These are phyloP conservation scores for Suhomyces yuchorum DNA, from an alignment of 1,139 yeast genomes.

Conservation along the genomic window DNA sequence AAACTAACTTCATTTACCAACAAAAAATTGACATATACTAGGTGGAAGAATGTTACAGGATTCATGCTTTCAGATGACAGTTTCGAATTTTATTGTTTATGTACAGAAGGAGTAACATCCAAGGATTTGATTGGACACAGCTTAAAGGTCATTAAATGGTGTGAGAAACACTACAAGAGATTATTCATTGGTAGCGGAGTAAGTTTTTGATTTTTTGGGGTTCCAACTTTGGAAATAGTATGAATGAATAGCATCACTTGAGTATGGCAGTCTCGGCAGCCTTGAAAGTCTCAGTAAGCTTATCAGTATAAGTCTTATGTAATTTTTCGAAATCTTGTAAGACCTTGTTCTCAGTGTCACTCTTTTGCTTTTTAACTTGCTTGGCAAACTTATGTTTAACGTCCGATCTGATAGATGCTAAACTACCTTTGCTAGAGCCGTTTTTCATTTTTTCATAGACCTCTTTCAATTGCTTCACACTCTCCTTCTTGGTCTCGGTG, in stretches of 20 bases:
- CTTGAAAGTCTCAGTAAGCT: conserved; percentile 60
- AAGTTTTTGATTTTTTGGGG: conserved; percentile 18
- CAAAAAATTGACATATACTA: conserved; percentile 39
- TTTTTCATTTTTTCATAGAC: conserved; percentile 65
- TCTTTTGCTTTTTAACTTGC: conserved; percentile 47
- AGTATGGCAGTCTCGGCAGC: conserved; percentile 31
- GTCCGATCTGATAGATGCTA: conserved; percentile 64
- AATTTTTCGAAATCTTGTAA: conserved; percentile 64
- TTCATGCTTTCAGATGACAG: conserved; percentile 40
- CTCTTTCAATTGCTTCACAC: conserved; percentile 61
- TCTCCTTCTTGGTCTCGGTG: conserved; percentile 63
- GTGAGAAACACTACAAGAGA: conserved; percentile 38
- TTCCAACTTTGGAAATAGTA: not conserved
- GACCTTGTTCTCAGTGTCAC: conserved; percentile 56
- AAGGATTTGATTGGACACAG: conserved; percentile 36
- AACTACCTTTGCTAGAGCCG: conserved; percentile 43
- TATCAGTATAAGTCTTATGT: conserved; percentile 63
- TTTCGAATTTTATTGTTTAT: conserved; percentile 44
- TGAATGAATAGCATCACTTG: conserved; percentile 1
- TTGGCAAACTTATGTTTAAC: conserved; percentile 60
- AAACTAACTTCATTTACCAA: conserved; percentile 12
- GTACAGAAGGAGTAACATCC: conserved; percentile 31
- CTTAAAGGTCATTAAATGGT: conserved; percentile 42
- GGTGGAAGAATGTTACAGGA: conserved; percentile 37
- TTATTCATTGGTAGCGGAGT: conserved; percentile 35